Conservation (phyloP, 2,329 filamentous ascomycete species). For the Hortaea werneckii region DNA sequence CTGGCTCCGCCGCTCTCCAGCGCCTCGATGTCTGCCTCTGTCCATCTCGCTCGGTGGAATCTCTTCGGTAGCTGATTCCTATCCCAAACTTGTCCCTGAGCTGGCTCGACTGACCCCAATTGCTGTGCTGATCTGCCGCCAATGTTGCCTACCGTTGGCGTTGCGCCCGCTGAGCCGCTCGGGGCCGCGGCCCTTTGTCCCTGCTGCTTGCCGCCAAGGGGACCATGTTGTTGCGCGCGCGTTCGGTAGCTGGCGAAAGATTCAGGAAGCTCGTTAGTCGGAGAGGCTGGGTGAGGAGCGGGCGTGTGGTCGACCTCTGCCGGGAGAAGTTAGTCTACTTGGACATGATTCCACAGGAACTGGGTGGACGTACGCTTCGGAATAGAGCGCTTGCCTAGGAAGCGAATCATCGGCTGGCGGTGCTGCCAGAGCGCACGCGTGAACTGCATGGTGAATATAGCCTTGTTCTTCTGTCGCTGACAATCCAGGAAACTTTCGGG, state of each 20-base stretch:
- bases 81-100: constrained; percentile 73
- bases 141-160: constrained; percentile 27
- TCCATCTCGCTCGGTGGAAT: constrained; percentile 68
- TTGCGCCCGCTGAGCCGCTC: constrained; percentile 9
- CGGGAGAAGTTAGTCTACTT: neutral
- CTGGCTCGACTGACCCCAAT: constrained; percentile 62
- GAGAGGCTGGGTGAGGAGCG: constrained; percentile 62
- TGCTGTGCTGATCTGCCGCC: constrained; percentile 57
- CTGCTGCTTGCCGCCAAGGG: constrained; percentile 36
- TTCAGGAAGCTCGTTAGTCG: constrained; percentile 53
- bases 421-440: constrained; percentile 37
- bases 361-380: constrained; percentile 30
- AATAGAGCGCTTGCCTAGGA: constrained; percentile 39
- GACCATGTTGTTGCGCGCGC: constrained; percentile 68
- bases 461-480: neutral
- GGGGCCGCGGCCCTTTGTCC: constrained; percentile 4
- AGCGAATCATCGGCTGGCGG: constrained; percentile 42
- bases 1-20: constrained; percentile 87
- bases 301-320: constrained; percentile 66
- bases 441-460: constrained; percentile 29
- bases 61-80: constrained; percentile 74
- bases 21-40: constrained; percentile 81
- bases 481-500: no score
- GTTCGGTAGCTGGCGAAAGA: constrained; percentile 69
- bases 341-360: constrained; percentile 1